Percentiles rank a stretch among this genome's conserved stretches.
These are phyloP conservation scores for Rauvolfia tetraphylla DNA, from an alignment of 257 asterid genomes.

Conservation along the genomic window DNA sequence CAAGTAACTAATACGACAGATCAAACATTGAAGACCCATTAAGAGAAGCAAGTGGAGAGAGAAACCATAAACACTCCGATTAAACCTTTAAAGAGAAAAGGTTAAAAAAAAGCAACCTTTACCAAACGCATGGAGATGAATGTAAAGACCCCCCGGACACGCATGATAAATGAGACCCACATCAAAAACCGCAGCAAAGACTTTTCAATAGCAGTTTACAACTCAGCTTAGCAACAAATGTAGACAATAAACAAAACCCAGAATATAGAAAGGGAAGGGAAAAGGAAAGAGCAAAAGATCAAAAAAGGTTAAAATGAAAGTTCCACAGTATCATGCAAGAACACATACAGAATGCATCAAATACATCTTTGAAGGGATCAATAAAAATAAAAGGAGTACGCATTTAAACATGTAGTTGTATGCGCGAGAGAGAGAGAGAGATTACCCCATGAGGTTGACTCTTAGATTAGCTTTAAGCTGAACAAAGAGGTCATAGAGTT, in stretches of 20 bases:
- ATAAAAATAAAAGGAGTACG: neutral
- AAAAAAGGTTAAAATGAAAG: neutral
- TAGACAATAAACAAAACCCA: neutral
- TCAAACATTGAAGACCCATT: neutral
- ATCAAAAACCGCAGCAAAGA: conserved; percentile 5
- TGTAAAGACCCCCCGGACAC: conserved; percentile 8
- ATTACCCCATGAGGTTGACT: conserved; percentile 89
- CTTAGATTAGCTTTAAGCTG: conserved; percentile 96
- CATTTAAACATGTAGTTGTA: neutral
- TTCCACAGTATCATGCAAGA: conserved; percentile 5
- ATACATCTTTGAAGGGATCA: neutral
- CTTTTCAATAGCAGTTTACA: neutral
- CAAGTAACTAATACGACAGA: conserved; percentile 1
- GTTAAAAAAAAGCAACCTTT: conserved; percentile 28
- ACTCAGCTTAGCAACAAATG: conserved; percentile 8
- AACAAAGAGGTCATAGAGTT: conserved; percentile 88
- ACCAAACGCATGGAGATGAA: conserved; percentile 21
- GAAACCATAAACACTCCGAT: conserved; percentile 2
- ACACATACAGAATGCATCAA: neutral
- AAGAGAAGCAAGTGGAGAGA: neutral
- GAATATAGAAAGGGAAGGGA: too few species aligned
- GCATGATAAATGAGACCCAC: conserved; percentile 18
- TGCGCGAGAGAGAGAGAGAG: neutral
- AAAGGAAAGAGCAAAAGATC: neutral
- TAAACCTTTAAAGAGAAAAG: conserved; percentile 12